These are phyloP conservation scores for Cymbopogon citratus DNA, from an alignment of 176 grass and related monocot genomes.

Conservation along the genomic window DNA sequence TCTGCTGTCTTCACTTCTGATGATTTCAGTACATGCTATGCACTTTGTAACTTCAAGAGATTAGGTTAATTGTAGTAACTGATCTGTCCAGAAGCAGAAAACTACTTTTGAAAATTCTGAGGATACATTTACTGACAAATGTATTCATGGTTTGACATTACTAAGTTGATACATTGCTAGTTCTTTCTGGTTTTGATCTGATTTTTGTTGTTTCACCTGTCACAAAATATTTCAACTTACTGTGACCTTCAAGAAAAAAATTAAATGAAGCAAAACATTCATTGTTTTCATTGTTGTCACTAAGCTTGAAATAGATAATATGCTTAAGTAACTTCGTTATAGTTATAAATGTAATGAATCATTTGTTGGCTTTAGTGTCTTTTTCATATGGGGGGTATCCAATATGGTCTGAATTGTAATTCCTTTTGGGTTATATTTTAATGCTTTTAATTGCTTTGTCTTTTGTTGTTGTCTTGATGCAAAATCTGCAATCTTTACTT, in stretches of 20 bases:
- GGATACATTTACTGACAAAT: too few relatives aligned
- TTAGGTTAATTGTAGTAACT: too few relatives aligned
- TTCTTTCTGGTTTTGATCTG: neutral
- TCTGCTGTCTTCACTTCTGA: too few relatives aligned
- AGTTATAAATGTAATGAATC: neutral
- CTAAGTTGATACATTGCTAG: neutral
- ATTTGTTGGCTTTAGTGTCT: neutral
- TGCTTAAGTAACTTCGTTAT: neutral
- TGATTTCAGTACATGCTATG: too few relatives aligned
- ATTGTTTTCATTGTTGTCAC: neutral
- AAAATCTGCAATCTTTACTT: neutral
- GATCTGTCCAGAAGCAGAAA: too few relatives aligned
- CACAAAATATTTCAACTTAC: neutral
- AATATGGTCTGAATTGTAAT: neutral
- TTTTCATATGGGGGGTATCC: neutral
- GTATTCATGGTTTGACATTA: too few relatives aligned
- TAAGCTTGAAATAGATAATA: neutral
- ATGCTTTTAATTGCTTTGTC: neutral
- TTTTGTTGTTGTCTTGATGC: conserved; percentile 6
- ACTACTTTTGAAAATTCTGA: too few relatives aligned
- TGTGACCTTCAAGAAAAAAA: neutral
- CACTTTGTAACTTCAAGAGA: too few relatives aligned
- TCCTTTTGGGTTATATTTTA: neutral
- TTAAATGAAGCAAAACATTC: neutral
- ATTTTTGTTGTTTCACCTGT: neutral